These are phyloP conservation scores for Xerocomus potaroensis DNA, from an alignment of 768 basidiomycete species.

Conservation along the genomic window DNA sequence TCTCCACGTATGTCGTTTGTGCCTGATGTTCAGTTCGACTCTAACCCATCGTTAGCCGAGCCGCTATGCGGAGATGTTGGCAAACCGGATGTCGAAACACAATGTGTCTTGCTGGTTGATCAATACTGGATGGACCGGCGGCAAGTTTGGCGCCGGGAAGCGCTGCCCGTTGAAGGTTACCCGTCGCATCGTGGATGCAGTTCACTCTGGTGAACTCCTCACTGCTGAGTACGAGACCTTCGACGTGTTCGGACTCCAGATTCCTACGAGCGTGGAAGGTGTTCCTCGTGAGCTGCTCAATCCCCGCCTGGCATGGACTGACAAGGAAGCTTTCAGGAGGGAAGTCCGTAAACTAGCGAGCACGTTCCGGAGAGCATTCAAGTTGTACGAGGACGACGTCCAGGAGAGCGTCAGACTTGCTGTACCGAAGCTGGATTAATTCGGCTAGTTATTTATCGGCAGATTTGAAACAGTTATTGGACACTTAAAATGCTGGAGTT, in stretches of 20 bases:
- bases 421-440: constrained; percentile 52
- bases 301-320: constrained; percentile 81
- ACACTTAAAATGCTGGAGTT: not conserved
- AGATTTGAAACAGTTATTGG: not conserved
- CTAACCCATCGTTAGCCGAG: constrained; percentile 51
- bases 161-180: constrained; percentile 97
- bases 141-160: constrained; percentile 89
- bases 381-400: constrained; percentile 85
- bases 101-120: constrained; percentile 96
- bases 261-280: constrained; percentile 79
- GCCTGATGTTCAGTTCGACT: not conserved
- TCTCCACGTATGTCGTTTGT: constrained; percentile 57
- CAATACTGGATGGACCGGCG: constrained; percentile 97
- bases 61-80: constrained; percentile 96
- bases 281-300: constrained; percentile 91
- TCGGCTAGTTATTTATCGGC: not conserved
- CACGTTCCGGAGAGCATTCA: constrained; percentile 96
- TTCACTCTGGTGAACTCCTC: constrained; percentile 90
- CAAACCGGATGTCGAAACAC: constrained; percentile 86
- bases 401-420: constrained; percentile 74
- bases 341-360: constrained; percentile 84
- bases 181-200: constrained; percentile 93
- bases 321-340: constrained; percentile 84
- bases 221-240: constrained; percentile 85
- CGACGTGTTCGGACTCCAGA: constrained; percentile 73